Percentiles rank a stretch among this genome's conserved stretches.
These are phyloP conservation scores for Amylostereum areolatum DNA, from an alignment of 1,284 basidiomycete genomes.

Conservation along the genomic window DNA sequence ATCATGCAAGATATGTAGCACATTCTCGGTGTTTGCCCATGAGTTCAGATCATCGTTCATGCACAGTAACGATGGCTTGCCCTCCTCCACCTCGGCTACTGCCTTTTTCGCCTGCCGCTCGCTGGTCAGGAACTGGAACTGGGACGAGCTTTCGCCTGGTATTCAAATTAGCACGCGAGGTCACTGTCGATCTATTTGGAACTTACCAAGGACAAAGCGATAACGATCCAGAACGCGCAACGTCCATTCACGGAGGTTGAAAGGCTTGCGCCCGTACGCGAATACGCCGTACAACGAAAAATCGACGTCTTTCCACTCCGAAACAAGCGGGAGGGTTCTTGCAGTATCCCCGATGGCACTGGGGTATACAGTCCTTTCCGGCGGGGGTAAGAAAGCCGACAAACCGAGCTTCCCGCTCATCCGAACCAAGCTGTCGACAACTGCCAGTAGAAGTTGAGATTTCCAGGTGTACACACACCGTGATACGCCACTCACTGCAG, in stretches of 20 bases:
- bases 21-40: no score
- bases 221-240: conserved; percentile 39
- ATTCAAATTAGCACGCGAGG: no score
- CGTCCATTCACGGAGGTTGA: conserved; percentile 31
- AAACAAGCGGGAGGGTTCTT: conserved; percentile 35
- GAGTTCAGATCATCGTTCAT: conserved; percentile 23
- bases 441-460: conserved; percentile 17
- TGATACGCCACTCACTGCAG: conserved; percentile 33
- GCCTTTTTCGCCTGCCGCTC: conserved; percentile 10
- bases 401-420: conserved; percentile 37
- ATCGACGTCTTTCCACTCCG: conserved; percentile 27
- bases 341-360: conserved; percentile 14
- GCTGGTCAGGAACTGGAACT: conserved; percentile 18
- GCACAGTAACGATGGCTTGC: conserved; percentile 19
- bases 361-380: conserved; percentile 11
- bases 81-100: conserved; percentile 7
- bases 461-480: background rate
- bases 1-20: no score
- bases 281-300: conserved; percentile 35
- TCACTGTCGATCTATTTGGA: no score
- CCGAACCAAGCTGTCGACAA: conserved; percentile 37
- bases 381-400: conserved; percentile 37
- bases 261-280: conserved; percentile 18
- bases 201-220: conserved; percentile 30
- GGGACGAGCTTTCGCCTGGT: background rate